Evolutionary conservation across 2,329 filamentous ascomycete genomes (phyloP), one percentile per base, ranked within the genome.

Genomic region (Cytospora leucostoma): DNA sequence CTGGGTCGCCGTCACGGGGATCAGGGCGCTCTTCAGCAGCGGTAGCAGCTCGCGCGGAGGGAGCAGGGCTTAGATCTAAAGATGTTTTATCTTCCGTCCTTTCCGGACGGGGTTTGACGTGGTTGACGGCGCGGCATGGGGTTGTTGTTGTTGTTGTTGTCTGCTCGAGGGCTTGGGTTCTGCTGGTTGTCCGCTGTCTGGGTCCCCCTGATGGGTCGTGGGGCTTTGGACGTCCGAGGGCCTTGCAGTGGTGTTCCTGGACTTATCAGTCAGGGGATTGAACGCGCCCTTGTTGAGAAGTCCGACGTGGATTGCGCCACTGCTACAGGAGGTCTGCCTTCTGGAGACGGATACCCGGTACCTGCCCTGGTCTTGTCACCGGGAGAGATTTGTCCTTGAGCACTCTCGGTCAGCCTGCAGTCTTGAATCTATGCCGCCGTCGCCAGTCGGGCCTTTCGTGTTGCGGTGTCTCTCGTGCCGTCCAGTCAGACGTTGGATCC

Each of bases 1-100:
- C 8, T 76, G 74, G 74, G 73, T 75, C 15, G 71, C 69, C 12
- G 69, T 76, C 15, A 66, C 71, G 32, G 73, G 73, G 4, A 64
- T 75, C 54, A 70, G 66, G 50, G 66, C 67, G 4, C 66, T 71
- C 10, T 35, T 13, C 50, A 38, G 27, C 27, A 27, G 27, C 27
- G 4, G 27, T 4, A 27, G 27, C 27, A 27, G 12, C 12, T 37
- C 27, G 12, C 49, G 49, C 15, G 19, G 12, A 34, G 53, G n/a
- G 13, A 47, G 40, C 17, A 44, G 40, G 7, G n/a, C 40, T 2
- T 44, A 27, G n/a, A n/a, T n/a, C n/a, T n/a, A n/a, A n/a, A n/a
- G 40, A 44, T n/a, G 15, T 1, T 19, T 17, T 44, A n/a, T 6
- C 15, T 19, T 17, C 40, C 40, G 40, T 15, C 37, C 37, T 15